Percentiles rank a stretch among this genome's conserved stretches.
phyloP scores from a whole-genome alignment of 1,139 yeast species.

The Candida sp. region DNA sequence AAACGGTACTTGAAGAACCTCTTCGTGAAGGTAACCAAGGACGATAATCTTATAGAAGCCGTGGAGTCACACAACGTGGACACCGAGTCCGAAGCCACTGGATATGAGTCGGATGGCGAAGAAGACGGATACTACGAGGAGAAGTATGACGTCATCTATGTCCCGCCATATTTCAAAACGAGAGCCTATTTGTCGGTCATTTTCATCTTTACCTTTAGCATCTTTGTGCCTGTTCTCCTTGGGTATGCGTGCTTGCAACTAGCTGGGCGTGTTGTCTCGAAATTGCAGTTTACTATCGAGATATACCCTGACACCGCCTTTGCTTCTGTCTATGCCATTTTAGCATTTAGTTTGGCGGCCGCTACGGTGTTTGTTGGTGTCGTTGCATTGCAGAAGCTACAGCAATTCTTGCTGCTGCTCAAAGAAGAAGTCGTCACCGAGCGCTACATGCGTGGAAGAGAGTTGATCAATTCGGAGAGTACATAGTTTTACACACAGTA shows the following conservation, averaged over 20 bases:
- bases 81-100: not conserved
- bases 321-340: too few species aligned
- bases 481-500: not conserved
- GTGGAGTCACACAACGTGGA: not conserved
- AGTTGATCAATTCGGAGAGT: not conserved
- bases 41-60: constrained; percentile 54
- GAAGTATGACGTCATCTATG: not conserved
- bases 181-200: not conserved
- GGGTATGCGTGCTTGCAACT: not conserved
- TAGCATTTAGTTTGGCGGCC: too few species aligned
- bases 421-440: not conserved
- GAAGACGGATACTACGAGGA: not conserved
- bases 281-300: not conserved
- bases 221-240: not conserved
- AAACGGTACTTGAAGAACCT: constrained; percentile 63
- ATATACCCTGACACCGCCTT: too few species aligned
- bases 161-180: not conserved
- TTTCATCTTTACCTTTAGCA: not conserved
- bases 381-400: not conserved
- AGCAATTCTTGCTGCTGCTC: not conserved
- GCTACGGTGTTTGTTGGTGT: too few species aligned
- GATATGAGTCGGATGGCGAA: not conserved
- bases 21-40: constrained; percentile 84
- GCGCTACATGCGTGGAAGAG: not conserved
- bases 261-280: not conserved